These are phyloP conservation scores for Oryza longistaminata DNA, from an alignment of 176 grass and related monocot species.

Conservation along the genomic window DNA sequence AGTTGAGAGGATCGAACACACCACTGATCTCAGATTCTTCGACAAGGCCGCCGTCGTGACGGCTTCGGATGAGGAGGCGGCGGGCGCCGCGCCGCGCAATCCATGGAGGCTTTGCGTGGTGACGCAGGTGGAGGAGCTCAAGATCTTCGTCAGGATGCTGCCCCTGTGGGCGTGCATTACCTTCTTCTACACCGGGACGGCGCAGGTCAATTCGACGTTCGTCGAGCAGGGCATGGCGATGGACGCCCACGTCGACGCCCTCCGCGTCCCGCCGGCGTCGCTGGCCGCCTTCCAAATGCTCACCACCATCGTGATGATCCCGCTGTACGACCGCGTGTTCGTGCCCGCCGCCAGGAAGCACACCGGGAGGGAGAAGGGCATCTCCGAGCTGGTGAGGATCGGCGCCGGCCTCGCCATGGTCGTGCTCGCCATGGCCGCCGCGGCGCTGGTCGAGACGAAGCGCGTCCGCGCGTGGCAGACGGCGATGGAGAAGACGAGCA, in stretches of 20 bases:
- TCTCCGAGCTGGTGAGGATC: constrained; percentile 22
- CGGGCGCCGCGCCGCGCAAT: background rate
- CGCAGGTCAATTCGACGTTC: constrained; percentile 29
- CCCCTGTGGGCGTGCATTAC: constrained; percentile 24
- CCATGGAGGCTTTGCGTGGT: background rate
- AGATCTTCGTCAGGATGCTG: constrained; percentile 32
- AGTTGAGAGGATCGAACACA: background rate
- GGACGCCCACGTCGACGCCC: constrained; percentile 12
- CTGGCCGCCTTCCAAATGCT: constrained; percentile 21
- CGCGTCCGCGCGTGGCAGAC: background rate
- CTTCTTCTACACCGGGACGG: constrained; percentile 26
- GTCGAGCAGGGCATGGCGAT: constrained; percentile 40
- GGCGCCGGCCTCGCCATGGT: background rate
- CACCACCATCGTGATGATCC: constrained; percentile 7
- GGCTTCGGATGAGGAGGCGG: background rate
- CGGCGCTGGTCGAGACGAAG: constrained; percentile 11
- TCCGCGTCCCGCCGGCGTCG: constrained; percentile 26
- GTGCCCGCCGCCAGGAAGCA: background rate
- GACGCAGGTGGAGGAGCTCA: constrained; percentile 38
- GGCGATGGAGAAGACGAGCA: background rate
- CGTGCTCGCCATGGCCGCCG: constrained; percentile 28
- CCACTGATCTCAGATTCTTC: constrained; percentile 38
- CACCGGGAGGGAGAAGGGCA: constrained; percentile 4
- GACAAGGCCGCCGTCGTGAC: constrained; percentile 32
- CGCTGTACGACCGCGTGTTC: constrained; percentile 16